Evolutionary conservation across 2,329 filamentous ascomycete species (phyloP).

Genomic region (Cladosporium colombiae): DNA sequence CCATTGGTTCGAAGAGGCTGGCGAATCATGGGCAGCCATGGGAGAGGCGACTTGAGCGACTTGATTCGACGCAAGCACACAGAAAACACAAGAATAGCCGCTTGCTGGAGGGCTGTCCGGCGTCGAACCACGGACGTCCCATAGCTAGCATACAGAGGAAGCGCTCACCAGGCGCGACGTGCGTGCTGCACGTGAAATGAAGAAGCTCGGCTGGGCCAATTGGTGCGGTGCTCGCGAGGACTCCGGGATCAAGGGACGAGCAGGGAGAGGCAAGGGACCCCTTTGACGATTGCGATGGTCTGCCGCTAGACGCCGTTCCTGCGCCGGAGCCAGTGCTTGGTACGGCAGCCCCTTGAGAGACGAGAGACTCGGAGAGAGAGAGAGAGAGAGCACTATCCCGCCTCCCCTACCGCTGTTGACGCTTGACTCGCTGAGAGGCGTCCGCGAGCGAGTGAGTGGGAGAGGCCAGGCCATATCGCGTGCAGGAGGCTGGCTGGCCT

Average conservation of each 20-base stretch:
- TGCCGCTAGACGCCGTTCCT: constrained; percentile 11
- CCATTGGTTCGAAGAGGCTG: neutral
- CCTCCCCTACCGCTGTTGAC: constrained; percentile 10
- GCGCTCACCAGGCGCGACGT: constrained; percentile 3
- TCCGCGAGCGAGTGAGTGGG: neutral
- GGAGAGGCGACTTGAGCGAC: neutral
- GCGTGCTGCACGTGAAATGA: constrained; percentile 11
- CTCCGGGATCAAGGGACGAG: neutral
- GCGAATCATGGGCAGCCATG: constrained; percentile 2
- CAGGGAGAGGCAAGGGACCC: neutral
- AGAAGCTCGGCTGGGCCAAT: neutral
- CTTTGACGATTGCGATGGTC: constrained; percentile 11
- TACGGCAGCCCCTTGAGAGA: constrained; percentile 1
- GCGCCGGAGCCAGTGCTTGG: constrained; percentile 2
- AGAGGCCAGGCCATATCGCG: neutral
- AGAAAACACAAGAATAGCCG: neutral
- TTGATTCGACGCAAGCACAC: neutral
- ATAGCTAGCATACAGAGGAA: neutral
- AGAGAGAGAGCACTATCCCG: neutral
- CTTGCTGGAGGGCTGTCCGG: neutral
- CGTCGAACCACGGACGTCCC: neutral
- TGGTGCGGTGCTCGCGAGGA: neutral
- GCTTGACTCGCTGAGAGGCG: neutral
- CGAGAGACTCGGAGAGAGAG: neutral
- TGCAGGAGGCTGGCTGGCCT: neutral